Conservation (phyloP, 2,329 filamentous ascomycete species). For the Cryoendolithus antarcticus region DNA sequence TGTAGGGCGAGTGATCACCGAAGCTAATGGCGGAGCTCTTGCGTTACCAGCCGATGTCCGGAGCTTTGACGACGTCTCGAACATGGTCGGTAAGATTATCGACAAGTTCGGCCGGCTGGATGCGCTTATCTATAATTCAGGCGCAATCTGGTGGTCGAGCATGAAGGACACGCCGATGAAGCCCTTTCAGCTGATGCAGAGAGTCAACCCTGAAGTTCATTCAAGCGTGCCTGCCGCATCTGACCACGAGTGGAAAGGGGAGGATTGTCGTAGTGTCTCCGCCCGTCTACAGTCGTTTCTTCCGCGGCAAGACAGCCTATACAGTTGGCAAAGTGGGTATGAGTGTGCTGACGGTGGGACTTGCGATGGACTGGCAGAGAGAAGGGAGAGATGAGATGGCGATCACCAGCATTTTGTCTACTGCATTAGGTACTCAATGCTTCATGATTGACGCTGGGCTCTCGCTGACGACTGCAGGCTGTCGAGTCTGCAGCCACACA, state of each 20-base stretch:
- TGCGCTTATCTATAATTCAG: conserved; percentile 69
- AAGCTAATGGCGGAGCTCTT: conserved; percentile 50
- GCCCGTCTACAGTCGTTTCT: conserved; percentile 76
- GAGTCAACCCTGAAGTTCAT: conserved; percentile 57
- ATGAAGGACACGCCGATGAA: conserved; percentile 54
- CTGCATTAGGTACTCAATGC: conserved; percentile 42
- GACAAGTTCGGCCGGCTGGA: conserved; percentile 53
- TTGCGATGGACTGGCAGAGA: conserved; percentile 69
- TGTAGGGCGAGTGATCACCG: conserved; percentile 59
- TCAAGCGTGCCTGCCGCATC: conserved; percentile 56
- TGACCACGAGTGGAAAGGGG: conserved; percentile 39
- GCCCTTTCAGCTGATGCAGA: conserved; percentile 52
- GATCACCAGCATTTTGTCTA: conserved; percentile 73
- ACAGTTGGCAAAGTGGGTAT: conserved; percentile 68
- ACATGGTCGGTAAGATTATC: conserved; percentile 44
- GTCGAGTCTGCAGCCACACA: conserved; percentile 67
- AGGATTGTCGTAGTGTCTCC: conserved; percentile 69
- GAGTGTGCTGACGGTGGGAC: conserved; percentile 67
- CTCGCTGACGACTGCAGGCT: conserved; percentile 28
- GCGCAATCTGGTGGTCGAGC: conserved; percentile 63
- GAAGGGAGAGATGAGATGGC: conserved; percentile 57
- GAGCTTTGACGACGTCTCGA: conserved; percentile 46
- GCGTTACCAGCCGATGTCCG: conserved; percentile 62
- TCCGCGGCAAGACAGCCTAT: conserved; percentile 75
- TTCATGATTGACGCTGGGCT: neutral